Conservation (phyloP, 768 basidiomycete genomes). For the Russula dissimulans region DNA sequence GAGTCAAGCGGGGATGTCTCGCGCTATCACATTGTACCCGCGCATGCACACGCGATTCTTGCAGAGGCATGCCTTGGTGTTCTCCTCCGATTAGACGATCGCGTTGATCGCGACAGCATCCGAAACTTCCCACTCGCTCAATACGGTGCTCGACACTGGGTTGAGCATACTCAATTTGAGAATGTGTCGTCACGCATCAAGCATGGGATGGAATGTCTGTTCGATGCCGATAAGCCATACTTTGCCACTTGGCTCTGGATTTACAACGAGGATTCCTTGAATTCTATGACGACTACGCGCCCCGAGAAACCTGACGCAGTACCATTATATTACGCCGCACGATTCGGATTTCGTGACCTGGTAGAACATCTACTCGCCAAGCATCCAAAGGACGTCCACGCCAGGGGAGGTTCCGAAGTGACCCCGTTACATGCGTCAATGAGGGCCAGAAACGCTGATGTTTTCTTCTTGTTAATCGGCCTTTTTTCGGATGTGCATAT, state of each 20-base stretch:
- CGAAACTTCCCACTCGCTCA: neutral
- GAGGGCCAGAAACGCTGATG: neutral
- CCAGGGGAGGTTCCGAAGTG: neutral
- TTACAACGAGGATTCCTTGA: too few species aligned
- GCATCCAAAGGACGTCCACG: neutral
- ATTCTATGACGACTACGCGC: too few species aligned
- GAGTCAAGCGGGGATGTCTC: neutral
- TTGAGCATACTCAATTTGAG: neutral
- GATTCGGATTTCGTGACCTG: neutral
- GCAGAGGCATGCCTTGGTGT: neutral
- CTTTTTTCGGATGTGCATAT: neutral
- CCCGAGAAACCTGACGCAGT: neutral
- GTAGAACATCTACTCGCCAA: neutral
- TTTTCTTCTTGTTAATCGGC: neutral
- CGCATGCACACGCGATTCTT: neutral
- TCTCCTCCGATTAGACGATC: neutral
- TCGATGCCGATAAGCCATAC: neutral
- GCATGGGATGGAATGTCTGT: neutral
- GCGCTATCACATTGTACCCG: neutral
- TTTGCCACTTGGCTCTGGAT: neutral
- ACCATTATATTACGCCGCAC: neutral
- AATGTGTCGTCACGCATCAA: neutral
- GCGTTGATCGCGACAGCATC: neutral
- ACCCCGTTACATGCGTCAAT: neutral
- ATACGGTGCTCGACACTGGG: neutral